phyloP scores from a whole-genome alignment of 495 filamentous ascomycete genomes.

The Penicillium goetzii region DNA sequence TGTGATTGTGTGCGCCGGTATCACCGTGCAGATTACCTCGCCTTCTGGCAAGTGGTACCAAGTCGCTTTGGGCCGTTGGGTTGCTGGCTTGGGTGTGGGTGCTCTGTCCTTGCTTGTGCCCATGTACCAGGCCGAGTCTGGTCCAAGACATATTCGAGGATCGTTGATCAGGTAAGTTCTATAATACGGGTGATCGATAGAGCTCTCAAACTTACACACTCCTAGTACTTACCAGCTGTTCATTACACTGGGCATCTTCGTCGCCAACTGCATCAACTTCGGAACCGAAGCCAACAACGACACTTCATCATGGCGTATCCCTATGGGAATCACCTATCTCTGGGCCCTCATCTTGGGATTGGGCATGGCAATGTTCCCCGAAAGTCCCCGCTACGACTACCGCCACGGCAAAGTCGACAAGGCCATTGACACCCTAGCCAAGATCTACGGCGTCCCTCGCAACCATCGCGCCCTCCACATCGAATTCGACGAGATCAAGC shows the following conservation, averaged over 20 bases:
- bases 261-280: conserved; percentile 78
- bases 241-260: conserved; percentile 83
- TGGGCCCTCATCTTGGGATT: conserved; percentile 71
- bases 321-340: conserved; percentile 76
- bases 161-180: conserved; percentile 57
- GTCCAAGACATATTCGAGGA: conserved; percentile 65
- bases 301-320: conserved; percentile 71
- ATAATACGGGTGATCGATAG: not conserved
- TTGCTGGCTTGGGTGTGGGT: conserved; percentile 70
- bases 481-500: conserved; percentile 67
- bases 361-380: conserved; percentile 72
- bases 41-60: conserved; percentile 54
- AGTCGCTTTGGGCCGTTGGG: conserved; percentile 53
- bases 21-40: conserved; percentile 67
- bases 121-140: conserved; percentile 73
- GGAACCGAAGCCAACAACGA: conserved; percentile 57
- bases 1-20: conserved; percentile 62
- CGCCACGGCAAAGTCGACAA: conserved; percentile 62
- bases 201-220: not conserved
- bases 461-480: conserved; percentile 63
- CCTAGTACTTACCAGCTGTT: conserved; percentile 73
- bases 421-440: conserved; percentile 66
- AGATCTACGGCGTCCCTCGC: conserved; percentile 66
- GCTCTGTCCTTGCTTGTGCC: conserved; percentile 68
- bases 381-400: conserved; percentile 72